phyloP scores from a whole-genome alignment of 148 eudicot species.

The Fagopyrum homotropicum region DNA sequence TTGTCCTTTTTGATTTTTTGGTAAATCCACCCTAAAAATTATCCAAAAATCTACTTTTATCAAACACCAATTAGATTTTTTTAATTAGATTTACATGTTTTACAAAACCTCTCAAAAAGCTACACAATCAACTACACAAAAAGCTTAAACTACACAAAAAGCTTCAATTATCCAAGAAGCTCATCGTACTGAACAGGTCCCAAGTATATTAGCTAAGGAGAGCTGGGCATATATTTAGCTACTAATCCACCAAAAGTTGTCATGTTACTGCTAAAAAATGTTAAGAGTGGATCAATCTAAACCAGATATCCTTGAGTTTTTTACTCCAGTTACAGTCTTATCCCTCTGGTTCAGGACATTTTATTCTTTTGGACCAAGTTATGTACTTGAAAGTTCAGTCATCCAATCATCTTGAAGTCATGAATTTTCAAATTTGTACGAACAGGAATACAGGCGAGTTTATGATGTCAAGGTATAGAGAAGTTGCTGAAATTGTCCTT shows the following conservation, averaged over 20 bases:
- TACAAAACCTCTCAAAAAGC: too few relatives aligned
- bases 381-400: background rate
- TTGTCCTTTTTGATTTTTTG: too few relatives aligned
- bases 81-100: too few relatives aligned
- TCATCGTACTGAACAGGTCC: background rate
- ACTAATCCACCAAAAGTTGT: background rate
- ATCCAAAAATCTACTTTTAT: too few relatives aligned
- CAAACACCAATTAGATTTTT: too few relatives aligned
- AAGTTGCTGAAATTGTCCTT: conserved; percentile 95
- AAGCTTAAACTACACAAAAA: too few relatives aligned
- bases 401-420: background rate
- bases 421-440: background rate
- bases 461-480: conserved; percentile 98
- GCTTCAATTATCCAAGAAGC: too few relatives aligned
- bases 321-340: background rate
- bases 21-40: too few relatives aligned
- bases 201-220: background rate
- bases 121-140: too few relatives aligned
- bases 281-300: background rate
- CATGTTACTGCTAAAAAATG: background rate
- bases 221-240: background rate
- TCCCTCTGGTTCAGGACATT: background rate
- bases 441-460: conserved; percentile 95
- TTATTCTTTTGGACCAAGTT: background rate
- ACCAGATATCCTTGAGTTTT: too few relatives aligned